phyloP scores from a whole-genome alignment of 176 grass and related monocot species.

The Saccharum spontaneum region DNA sequence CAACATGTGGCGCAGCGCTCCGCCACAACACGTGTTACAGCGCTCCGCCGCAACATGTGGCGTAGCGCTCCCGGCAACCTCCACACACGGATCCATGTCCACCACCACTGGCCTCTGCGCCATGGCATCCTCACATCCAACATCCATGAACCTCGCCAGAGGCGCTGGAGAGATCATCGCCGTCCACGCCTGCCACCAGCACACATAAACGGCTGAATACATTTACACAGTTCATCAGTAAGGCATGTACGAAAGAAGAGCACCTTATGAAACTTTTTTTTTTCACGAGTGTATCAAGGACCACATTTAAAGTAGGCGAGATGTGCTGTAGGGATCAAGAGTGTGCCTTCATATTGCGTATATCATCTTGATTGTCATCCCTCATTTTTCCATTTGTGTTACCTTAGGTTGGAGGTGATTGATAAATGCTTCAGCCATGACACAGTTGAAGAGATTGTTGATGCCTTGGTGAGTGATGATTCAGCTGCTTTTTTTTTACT shows the following conservation, averaged over 20 bases:
- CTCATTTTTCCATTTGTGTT: slow-evolving; percentile 35
- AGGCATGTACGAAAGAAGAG: not conserved
- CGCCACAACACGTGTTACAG: too few relatives aligned
- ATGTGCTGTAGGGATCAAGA: not conserved
- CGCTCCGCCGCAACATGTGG: not conserved
- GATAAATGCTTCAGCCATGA: slow-evolving; percentile 89
- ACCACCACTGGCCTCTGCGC: not conserved
- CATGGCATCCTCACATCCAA: not conserved
- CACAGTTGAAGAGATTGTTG: slow-evolving; percentile 87
- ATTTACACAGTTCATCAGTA: not conserved
- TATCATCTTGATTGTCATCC: not conserved
- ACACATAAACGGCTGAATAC: not conserved
- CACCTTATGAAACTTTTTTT: not conserved
- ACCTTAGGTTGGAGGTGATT: slow-evolving; percentile 73
- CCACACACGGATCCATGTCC: not conserved
- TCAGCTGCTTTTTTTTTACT: slow-evolving; percentile 16
- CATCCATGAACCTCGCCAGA: not conserved
- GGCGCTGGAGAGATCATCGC: not conserved
- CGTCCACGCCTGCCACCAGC: not conserved
- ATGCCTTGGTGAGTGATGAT: slow-evolving; percentile 70
- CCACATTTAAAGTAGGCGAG: not conserved
- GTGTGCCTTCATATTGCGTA: not conserved
- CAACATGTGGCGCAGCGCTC: too few relatives aligned
- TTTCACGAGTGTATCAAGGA: not conserved
- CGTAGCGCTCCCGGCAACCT: not conserved